phyloP scores from a whole-genome alignment of 768 basidiomycete genomes.

The Boletales sp. region DNA sequence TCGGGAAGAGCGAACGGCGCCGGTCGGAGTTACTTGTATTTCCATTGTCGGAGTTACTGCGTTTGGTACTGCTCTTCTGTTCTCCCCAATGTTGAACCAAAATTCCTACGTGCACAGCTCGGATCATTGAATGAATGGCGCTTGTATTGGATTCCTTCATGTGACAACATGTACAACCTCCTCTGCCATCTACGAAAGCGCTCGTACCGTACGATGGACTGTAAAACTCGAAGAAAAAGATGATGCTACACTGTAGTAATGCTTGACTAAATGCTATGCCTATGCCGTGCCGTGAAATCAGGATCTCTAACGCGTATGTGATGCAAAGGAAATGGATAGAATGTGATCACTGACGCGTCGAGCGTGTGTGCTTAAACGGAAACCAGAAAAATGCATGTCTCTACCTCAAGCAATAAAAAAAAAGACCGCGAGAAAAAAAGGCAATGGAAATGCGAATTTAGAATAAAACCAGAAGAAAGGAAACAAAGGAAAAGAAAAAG shows the following conservation, averaged over 20 bases:
- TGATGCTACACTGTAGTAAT: slow-evolving; percentile 3
- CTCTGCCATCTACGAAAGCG: not conserved
- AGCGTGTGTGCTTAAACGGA: not conserved
- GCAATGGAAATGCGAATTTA: not conserved
- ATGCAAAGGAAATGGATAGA: slow-evolving; percentile 3
- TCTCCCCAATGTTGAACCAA: no score
- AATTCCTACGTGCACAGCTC: no score
- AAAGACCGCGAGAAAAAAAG: not conserved
- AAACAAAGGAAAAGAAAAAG: not conserved
- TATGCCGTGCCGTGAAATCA: slow-evolving; percentile 12
- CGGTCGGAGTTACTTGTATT: no score
- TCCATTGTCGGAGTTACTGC: no score
- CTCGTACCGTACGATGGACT: no score
- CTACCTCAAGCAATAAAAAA: not conserved
- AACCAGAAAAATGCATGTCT: no score
- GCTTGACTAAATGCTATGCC: slow-evolving; percentile 3
- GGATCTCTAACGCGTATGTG: slow-evolving; percentile 5
- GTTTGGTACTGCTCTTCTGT: no score
- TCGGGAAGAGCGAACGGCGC: no score
- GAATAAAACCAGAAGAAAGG: no score
- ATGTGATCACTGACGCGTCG: not conserved
- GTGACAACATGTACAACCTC: no score
- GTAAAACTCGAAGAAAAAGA: not conserved
- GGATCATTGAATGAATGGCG: no score
- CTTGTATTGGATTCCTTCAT: no score